Base-by-base conservation (phyloP, 495 filamentous ascomycete genomes). In the Xylaria intraflava region DNA sequence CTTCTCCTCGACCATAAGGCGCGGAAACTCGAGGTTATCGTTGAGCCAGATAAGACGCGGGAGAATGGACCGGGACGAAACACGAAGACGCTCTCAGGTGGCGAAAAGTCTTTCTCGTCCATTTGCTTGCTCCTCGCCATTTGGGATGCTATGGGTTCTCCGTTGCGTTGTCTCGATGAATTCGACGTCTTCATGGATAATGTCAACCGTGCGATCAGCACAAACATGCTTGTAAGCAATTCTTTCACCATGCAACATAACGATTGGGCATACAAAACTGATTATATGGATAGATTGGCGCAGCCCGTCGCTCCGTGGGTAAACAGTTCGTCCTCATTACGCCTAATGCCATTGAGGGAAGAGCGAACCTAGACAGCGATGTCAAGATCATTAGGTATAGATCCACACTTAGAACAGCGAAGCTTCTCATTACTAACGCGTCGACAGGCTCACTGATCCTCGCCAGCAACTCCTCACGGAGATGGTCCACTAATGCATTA, bases 181-280 rank as follows among this genome's bases (percentile, higher is more conserved):
- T 99, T 96, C 63, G 93, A 99, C 71, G 93, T 99, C 36, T 99
- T 95, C 72, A 99, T 99, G 93, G 93, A 99, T 62, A 87, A 83
- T 57, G 89, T 96, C 51, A 99, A 99, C 67, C 82, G 93, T 40
- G 90, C 88, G 48, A 87, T 94, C 61, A 92, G 88, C 60, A 94
- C 95, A 57, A 86, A 87, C 56, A 91, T 97, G 89, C 92, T 99
- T 62, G 89, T 90, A 74, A 71, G 83, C 49, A 40, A 48, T 23
- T 42, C 40, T 30, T 26, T 16, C 11, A 26, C n/a, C 17, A 6
- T 24, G 30, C 8, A 11, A 42, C 1, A 38, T 36, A 11, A 38
- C 40, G 46, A 63, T n/a, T 64, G n/a, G 69, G 33, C 10, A 29
- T 10, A 30, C n/a, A 17, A 20, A 16, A 40, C 23, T 53, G 38